Conservation (phyloP, 352 stramenopile genomes). For the Globisporangium barbulae region DNA sequence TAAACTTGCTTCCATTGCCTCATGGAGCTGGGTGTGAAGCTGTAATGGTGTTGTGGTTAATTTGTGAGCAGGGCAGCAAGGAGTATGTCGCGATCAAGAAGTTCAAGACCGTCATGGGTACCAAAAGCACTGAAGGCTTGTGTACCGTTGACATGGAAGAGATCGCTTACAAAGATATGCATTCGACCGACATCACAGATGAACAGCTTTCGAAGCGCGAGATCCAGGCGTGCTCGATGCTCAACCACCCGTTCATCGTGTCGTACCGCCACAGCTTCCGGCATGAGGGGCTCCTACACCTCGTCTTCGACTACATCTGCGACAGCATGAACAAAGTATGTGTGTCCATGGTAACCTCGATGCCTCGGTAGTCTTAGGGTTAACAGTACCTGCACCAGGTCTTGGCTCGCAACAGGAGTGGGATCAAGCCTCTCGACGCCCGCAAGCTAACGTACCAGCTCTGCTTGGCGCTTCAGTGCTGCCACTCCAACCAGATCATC, state of each 20-base stretch:
- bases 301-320: slow-evolving; percentile 78
- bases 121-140: neutral
- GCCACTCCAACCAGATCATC: slow-evolving; percentile 76
- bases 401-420: slow-evolving; percentile 51
- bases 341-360: neutral
- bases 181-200: slow-evolving; percentile 35
- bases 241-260: slow-evolving; percentile 79
- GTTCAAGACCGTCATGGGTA: slow-evolving; percentile 68
- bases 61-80: slow-evolving; percentile 36
- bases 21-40: neutral
- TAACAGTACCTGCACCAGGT: slow-evolving; percentile 24
- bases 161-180: neutral
- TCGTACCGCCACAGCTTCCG: slow-evolving; percentile 80
- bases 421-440: slow-evolving; percentile 49
- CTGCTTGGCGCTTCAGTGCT: slow-evolving; percentile 72
- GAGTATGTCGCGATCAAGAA: slow-evolving; percentile 82
- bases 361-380: neutral
- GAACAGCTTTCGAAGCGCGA: slow-evolving; percentile 77
- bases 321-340: slow-evolving; percentile 69
- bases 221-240: slow-evolving; percentile 81
- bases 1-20: slow-evolving; percentile 16
- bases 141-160: neutral
- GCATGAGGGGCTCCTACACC: slow-evolving; percentile 65
- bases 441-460: slow-evolving; percentile 65
- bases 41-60: neutral